Evolutionary conservation across 2,329 filamentous ascomycete genomes (phyloP).

Genomic region (Ceratocystis papillata): DNA sequence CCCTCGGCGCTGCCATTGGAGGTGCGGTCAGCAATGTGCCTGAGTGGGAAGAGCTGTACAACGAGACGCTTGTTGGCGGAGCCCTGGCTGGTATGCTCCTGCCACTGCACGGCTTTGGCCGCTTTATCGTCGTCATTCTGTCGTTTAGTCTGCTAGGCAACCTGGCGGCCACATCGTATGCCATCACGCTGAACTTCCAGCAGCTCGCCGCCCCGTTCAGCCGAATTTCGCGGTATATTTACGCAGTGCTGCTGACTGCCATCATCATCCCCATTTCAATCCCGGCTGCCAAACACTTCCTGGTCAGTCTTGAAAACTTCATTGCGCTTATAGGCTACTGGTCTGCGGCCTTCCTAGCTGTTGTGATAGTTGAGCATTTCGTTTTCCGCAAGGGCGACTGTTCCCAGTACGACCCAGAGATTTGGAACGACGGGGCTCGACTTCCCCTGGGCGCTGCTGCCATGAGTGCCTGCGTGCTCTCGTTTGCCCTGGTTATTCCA

Average conservation of each 20-base stretch:
- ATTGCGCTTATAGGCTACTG: constrained; percentile 49
- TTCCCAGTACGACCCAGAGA: constrained; percentile 37
- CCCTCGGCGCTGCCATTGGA: constrained; percentile 53
- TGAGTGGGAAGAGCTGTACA: constrained; percentile 45
- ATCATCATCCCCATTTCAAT: constrained; percentile 51
- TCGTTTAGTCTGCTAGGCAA: constrained; percentile 49
- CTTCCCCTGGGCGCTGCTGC: constrained; percentile 41
- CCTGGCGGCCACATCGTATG: constrained; percentile 49
- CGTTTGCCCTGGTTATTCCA: constrained; percentile 44
- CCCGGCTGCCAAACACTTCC: constrained; percentile 45
- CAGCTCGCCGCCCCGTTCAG: constrained; percentile 47
- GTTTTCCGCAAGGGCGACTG: constrained; percentile 39
- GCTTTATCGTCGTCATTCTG: constrained; percentile 50
- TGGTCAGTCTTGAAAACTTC: constrained; percentile 47
- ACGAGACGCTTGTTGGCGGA: constrained; percentile 45
- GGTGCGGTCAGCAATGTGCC: constrained; percentile 46
- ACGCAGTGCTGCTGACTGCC: constrained; percentile 46
- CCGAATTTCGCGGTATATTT: constrained; percentile 46
- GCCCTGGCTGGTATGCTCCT: constrained; percentile 50
- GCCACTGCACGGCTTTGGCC: constrained; percentile 49
- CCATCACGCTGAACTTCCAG: constrained; percentile 54
- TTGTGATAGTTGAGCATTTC: constrained; percentile 40
- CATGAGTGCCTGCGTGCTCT: constrained; percentile 37
- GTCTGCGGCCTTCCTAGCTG: constrained; percentile 45
- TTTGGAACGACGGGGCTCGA: constrained; percentile 38